phyloP scores from a whole-genome alignment of 108 stramenopile species.

The Nannochloropsis salina region DNA sequence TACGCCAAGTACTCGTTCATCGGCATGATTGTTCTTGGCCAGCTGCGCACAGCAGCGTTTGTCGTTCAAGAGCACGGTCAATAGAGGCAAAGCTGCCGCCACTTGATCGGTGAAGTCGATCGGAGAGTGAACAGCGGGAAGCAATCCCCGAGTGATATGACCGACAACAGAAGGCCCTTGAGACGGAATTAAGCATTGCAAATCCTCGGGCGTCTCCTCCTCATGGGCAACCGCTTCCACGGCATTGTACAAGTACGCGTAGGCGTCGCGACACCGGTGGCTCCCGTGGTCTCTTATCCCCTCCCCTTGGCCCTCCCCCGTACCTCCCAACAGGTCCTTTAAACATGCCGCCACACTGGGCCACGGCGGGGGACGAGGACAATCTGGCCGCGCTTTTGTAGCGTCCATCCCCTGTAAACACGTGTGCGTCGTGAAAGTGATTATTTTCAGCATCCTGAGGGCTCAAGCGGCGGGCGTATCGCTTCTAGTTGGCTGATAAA shows the following conservation, averaged over 20 bases:
- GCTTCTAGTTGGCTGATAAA: too few species aligned
- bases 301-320: neutral
- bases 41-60: conserved; percentile 7
- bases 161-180: neutral
- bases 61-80: conserved; percentile 13
- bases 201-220: conserved; percentile 19
- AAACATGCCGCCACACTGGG: neutral
- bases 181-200: neutral
- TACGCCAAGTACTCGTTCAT: neutral
- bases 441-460: too few species aligned
- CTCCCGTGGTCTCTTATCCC: neutral
- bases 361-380: neutral
- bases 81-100: neutral
- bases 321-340: neutral
- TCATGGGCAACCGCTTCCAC: neutral
- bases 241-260: neutral
- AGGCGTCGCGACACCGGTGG: neutral
- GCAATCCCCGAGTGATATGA: conserved; percentile 4
- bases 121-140: neutral
- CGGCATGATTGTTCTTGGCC: neutral
- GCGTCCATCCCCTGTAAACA: too few species aligned
- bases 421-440: too few species aligned
- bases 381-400: too few species aligned
- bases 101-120: neutral
- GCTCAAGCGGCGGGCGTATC: too few species aligned